Evolutionary conservation across 306 rosid species (phyloP), one percentile per base, ranked within the genome.

Genomic region (Fragaria nilgerrensis): DNA sequence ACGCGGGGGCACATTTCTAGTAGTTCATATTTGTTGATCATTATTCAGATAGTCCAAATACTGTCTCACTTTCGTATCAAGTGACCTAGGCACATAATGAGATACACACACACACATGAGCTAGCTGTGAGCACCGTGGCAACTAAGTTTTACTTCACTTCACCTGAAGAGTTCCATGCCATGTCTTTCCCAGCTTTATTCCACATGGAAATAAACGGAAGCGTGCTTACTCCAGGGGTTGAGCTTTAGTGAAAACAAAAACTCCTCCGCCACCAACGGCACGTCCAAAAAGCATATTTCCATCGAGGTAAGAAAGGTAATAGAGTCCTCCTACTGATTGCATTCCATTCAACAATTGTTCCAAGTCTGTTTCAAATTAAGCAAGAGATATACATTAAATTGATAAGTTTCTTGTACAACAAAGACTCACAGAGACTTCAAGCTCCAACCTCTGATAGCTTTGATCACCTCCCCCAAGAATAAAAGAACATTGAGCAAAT

Each of bases 181-280:
- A 29, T 27, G 68, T 23, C 64, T 58, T 58, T 58, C 34, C 64
- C 15, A 23, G 17, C 68, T 29, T 14, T 62, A 15, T 25, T 61
- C 37, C 66, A 25, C 37, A 11, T 25, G 37, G 49, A 75, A 36
- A 45, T 11, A 59, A 9, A 25, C 7, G 16, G 36, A 2, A 23
- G 66, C 5, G 66, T 61, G 66, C 9, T 61, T 61, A 61, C 48
- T 73, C 73, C 36, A 90, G 93, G 75, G 91, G 81, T 79, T 92
- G 98, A 74, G 95, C 87, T 90, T 82, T 90, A 0, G 90, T 90
- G 76, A 94, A 94, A 68, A 94, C 93, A 82, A 94, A 94, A 1
- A 89, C 91, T 39, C 98, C 98, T 47, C 97, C 98, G 2, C 97
- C 95, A 27, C 92, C 98, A 79, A 92, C 96, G 8, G 98, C 91